Conservation (phyloP, 805 yeast species). For the Dipodascopsis tothii region DNA sequence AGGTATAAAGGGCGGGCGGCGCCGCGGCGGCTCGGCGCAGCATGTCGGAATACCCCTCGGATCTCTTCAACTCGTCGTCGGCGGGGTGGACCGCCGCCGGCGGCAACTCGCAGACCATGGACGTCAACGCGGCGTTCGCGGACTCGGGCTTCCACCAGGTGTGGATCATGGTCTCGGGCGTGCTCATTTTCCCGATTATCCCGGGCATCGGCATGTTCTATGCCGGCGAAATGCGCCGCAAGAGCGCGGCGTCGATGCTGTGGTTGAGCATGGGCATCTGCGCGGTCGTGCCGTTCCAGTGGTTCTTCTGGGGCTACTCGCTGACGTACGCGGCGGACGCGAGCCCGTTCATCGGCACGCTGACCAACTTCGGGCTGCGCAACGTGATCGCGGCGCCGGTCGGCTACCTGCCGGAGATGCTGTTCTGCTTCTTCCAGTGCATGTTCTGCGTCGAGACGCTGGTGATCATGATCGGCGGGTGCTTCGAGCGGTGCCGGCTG, state of each 20-base stretch:
- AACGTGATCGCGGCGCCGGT: slow-evolving; percentile 74
- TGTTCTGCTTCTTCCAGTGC: slow-evolving; percentile 88
- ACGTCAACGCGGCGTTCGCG: slow-evolving; percentile 1
- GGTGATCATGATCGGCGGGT: slow-evolving; percentile 92
- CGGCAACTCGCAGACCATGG: slow-evolving; percentile 5
- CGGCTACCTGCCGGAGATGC: slow-evolving; percentile 72
- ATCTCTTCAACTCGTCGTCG: not conserved
- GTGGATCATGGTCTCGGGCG: slow-evolving; percentile 1
- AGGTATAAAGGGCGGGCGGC: too few relatives aligned
- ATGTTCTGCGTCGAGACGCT: slow-evolving; percentile 95
- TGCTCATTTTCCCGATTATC: slow-evolving; percentile 87
- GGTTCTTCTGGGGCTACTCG: slow-evolving; percentile 99
- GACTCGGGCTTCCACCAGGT: not conserved
- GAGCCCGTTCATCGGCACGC: slow-evolving; percentile 68
- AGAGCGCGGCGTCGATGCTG: slow-evolving; percentile 85
- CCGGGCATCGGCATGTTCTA: slow-evolving; percentile 93
- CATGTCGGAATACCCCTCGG: not conserved
- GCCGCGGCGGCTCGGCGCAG: not conserved
- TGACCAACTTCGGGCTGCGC: slow-evolving; percentile 72
- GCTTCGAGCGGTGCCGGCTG: slow-evolving; percentile 94
- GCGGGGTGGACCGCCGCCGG: not conserved
- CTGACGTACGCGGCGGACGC: slow-evolving; percentile 69
- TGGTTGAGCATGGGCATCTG: slow-evolving; percentile 93
- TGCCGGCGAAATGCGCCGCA: slow-evolving; percentile 88
- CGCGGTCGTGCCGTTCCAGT: slow-evolving; percentile 78